Base-by-base conservation (phyloP, 1,139 yeast genomes). In the Zygotorulaspora mrakii region DNA sequence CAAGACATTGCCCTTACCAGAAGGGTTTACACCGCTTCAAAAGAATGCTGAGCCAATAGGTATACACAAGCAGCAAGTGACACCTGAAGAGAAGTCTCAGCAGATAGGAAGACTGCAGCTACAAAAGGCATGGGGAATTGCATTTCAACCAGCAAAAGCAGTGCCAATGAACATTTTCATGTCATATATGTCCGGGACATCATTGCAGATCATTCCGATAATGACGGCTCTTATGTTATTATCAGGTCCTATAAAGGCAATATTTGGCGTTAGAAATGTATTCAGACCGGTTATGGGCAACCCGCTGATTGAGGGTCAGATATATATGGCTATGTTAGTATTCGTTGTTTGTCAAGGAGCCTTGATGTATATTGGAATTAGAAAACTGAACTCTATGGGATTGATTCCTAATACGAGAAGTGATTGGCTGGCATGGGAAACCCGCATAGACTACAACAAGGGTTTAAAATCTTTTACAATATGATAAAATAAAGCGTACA, bases 181-280 rank as follows among this genome's bases (percentile, higher is more conserved):
- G 95, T 79, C 89, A 46, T 91, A 87, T 63, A 86, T 91, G 88
- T 79, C 96, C 2, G 98, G 98, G 22, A 83, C 84, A 55, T 79
- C 95, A 5, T 67, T 91, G 20, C 97, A 91, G 55, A 74, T 91
- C 49, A 88, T 91, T 45, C 94, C 96, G 4, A 82, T 91, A 41
- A 82, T 88, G 65, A 89, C 88, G 86, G 84, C 96, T 0, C 64
- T 85, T 29, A 86, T 83, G 87, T 69, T 91, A 55, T 77, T 91
- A 50, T 74, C 82, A 52, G 81, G 78, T 33, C 95, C 97, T 0
- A 54, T 86, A 29, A 81, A 77, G 54, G 86, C 94, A 23, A 79
- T 91, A 1, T 63, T 81, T 35, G 64, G 69, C 9, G 76, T 84
- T 1, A 73, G 73, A 47, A 54, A 68, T 9, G 60, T 65, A 1